Evolutionary conservation across 139 green algal genomes (phyloP).

Genomic region (Picochlorum sp.): DNA sequence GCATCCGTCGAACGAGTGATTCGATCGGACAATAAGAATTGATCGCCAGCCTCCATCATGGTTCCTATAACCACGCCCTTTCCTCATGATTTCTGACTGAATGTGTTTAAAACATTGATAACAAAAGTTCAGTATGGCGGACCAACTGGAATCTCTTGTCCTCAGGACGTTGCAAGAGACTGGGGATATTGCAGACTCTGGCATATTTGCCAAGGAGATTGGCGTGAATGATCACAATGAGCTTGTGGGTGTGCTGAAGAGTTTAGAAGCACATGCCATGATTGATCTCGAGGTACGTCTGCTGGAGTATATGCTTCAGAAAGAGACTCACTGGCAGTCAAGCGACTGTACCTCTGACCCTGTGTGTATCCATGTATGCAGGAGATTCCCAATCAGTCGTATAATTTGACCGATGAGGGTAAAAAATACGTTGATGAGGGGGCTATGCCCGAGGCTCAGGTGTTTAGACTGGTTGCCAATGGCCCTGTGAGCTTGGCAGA

Average conservation of each 20-base stretch:
- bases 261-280: slow-evolving; percentile 66
- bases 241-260: slow-evolving; percentile 80
- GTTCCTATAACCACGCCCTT: background rate
- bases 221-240: slow-evolving; percentile 52
- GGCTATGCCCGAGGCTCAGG: slow-evolving; percentile 76
- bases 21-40: too few relatives aligned
- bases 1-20: too few relatives aligned
- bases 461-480: slow-evolving; percentile 62
- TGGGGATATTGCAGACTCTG: slow-evolving; percentile 59
- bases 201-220: slow-evolving; percentile 38
- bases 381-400: slow-evolving; percentile 61
- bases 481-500: slow-evolving; percentile 65
- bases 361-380: slow-evolving; percentile 23
- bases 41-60: background rate
- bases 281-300: slow-evolving; percentile 57
- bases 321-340: background rate
- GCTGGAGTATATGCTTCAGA: background rate
- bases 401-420: slow-evolving; percentile 70
- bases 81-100: background rate
- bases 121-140: background rate
- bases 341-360: background rate
- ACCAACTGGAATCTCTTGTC: background rate
- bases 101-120: background rate
- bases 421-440: slow-evolving; percentile 44
- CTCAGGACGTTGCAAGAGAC: background rate